Percentiles rank a stretch among this genome's conserved stretches.
These are phyloP conservation scores for Tephrocybe sp. DNA, from an alignment of 768 basidiomycete genomes.

Conservation along the genomic window DNA sequence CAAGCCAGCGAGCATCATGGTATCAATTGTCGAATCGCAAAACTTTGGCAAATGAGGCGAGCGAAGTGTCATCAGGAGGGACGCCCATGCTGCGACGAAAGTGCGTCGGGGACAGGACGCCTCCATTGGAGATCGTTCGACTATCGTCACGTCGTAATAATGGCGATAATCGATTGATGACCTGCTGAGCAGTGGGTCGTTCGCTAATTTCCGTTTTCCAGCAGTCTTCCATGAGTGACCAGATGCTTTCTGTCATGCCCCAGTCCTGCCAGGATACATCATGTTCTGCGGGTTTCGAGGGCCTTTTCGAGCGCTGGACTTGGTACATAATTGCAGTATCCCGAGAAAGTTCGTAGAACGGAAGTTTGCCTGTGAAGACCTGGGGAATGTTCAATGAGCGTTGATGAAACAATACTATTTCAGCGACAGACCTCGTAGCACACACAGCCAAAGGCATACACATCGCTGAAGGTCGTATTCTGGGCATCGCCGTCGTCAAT, in stretches of 20 bases:
- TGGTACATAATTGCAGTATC: neutral
- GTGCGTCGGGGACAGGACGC: no score
- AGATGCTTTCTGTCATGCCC: no score
- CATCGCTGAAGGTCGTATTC: neutral
- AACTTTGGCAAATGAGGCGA: no score
- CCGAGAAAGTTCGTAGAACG: neutral
- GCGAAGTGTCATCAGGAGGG: no score
- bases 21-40: no score
- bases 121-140: no score
- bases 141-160: no score
- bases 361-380: neutral
- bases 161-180: no score
- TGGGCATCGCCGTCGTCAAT: neutral
- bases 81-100: no score
- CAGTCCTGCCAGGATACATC: neutral
- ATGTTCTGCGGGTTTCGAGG: neutral
- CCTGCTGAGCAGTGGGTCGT: no score
- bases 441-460: neutral
- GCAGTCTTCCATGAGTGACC: no score
- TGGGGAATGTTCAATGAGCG: neutral
- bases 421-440: neutral
- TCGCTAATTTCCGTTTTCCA: neutral
- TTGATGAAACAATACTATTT: neutral
- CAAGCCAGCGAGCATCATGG: constrained; percentile 25
- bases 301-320: neutral